Evolutionary conservation across 1,139 yeast species (phyloP), one percentile per base, ranked within the genome.

Genomic region (Candida tunisiensis): DNA sequence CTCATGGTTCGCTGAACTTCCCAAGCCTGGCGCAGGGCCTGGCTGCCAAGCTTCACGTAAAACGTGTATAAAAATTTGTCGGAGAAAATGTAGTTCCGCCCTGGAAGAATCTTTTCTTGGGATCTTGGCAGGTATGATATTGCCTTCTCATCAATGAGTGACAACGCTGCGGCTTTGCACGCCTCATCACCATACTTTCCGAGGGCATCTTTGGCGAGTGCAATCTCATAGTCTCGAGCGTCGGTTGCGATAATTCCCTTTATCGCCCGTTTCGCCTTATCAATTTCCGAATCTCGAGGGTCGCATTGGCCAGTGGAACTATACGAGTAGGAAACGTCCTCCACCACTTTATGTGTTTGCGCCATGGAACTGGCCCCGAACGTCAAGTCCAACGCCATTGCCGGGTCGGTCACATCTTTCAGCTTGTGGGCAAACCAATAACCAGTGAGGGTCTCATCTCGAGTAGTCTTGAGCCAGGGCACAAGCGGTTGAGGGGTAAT

Each of bases 211-310:
- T 53, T 58, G 8, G 66, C 65, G 31, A 51, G 46, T 6, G 49
- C 42, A 3, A 66, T 50, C 6, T 66, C 55, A 33, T 69, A 69
- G 9, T 53, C 49, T 2, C 55, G 58, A 14, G 58, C 57, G 0
- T 61, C 57, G 0, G 79, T 69, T 0, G 74, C 62, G 39, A 75
- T 65, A 7, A 74, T 59, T 2, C 83, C 69, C 41, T 70, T 72
- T 24, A 58, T 48, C 8, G 45, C 42, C 10, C 43, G 45, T 29
- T 47, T 44, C 12, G 53, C 51, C 8, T 21, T 28, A 19, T 43
- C 34, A 8, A 49, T 34, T 25, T 44, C 29, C 31, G 41, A 13
- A 39, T 41, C 25, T 6, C 6, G 15, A 21, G 9, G 11, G n/a
- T n/a, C n/a, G n/a, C n/a, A n/a, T n/a, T n/a, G n/a, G n/a, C n/a